A percentile compares a stretch with the other conserved stretches of the same genome.
Evolutionary conservation across 805 yeast genomes (phyloP).

Genomic region (Grigorovia humatica): DNA sequence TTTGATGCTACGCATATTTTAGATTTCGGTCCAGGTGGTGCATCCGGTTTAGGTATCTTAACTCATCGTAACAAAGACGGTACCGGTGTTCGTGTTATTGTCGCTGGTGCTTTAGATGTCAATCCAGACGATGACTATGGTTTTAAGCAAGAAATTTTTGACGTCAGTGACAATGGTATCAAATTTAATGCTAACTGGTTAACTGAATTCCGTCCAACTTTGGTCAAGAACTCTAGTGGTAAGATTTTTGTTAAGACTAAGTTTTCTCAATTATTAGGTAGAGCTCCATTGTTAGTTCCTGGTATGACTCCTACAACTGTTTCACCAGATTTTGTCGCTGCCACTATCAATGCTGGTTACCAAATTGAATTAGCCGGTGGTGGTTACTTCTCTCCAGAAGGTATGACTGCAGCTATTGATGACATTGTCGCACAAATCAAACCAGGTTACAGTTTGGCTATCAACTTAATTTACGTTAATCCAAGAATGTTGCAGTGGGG

Average conservation of each 20-base stretch:
- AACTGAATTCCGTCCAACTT: conserved; percentile 74
- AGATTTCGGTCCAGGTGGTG: conserved; percentile 99
- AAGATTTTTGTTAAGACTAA: conserved; percentile 85
- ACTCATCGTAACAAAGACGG: conserved; percentile 98
- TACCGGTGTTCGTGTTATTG: conserved; percentile 88
- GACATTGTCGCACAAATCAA: conserved; percentile 55
- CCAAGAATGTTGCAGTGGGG: conserved; percentile 99
- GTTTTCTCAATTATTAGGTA: conserved; percentile 82
- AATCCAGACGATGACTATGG: conserved; percentile 78
- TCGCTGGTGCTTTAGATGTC: conserved; percentile 83
- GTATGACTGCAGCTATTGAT: conserved; percentile 67
- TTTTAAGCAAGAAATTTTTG: conserved; percentile 90
- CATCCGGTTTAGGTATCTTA: conserved; percentile 89
- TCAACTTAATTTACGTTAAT: conserved; percentile 89
- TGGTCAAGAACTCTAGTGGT: conserved; percentile 63
- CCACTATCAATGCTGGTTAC: conserved; percentile 91
- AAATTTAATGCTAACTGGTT: conserved; percentile 89
- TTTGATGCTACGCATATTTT: conserved; percentile 78
- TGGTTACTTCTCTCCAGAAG: conserved; percentile 75
- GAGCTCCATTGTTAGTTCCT: conserved; percentile 94
- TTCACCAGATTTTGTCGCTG: conserved; percentile 86
- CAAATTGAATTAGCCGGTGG: conserved; percentile 98
- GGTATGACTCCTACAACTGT: conserved; percentile 99
- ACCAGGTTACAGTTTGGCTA: conserved; percentile 85
- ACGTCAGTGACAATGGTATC: conserved; percentile 50